Conservation (phyloP, 805 yeast species). For the Scheffersomyces amazonensis region DNA sequence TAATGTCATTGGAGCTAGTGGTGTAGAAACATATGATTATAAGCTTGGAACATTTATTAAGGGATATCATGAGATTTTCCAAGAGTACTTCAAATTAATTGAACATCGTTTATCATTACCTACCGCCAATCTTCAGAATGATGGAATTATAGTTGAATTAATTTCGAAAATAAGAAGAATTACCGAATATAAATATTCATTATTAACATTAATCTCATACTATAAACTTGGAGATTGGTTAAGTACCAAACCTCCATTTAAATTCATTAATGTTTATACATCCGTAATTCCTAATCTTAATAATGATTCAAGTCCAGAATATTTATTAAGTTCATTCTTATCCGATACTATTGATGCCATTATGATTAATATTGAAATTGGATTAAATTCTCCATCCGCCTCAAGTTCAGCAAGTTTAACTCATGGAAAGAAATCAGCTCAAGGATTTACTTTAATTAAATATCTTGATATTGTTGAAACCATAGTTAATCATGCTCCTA, state of each 20-base stretch:
- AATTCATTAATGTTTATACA: constrained; percentile 42
- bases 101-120: constrained; percentile 44
- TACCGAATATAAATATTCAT: constrained; percentile 58
- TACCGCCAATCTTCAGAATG: constrained; percentile 57
- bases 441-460: constrained; percentile 71
- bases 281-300: constrained; percentile 42
- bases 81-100: constrained; percentile 55
- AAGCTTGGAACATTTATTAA: constrained; percentile 14
- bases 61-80: constrained; percentile 40
- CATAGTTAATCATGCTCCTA: constrained; percentile 55
- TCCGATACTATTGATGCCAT: constrained; percentile 80
- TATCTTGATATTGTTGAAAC: constrained; percentile 76
- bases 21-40: neutral
- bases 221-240: constrained; percentile 69
- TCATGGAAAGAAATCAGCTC: constrained; percentile 37
- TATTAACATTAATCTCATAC: constrained; percentile 45
- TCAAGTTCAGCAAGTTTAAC: constrained; percentile 6
- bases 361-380: constrained; percentile 60
- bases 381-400: constrained; percentile 33
- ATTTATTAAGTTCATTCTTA: constrained; percentile 60
- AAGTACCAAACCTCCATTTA: constrained; percentile 55
- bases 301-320: constrained; percentile 40
- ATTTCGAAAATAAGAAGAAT: constrained; percentile 65
- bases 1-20: constrained; percentile 1
- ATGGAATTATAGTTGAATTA: constrained; percentile 69